These are phyloP conservation scores for Monosporascus sp. DNA, from an alignment of 2,329 filamentous ascomycete genomes.

Conservation along the genomic window DNA sequence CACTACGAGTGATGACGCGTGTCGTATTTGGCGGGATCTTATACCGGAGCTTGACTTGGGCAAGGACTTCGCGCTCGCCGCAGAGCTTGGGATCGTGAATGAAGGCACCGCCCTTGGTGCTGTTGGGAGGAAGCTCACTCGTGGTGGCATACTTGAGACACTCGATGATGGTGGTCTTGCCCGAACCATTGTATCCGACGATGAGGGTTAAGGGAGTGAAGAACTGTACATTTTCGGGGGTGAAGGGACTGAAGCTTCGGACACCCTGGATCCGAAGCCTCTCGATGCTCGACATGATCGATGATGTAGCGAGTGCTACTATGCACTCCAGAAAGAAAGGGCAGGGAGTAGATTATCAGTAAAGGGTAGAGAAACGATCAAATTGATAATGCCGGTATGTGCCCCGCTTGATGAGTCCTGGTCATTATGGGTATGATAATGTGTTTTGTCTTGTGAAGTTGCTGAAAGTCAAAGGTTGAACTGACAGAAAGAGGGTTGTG, in stretches of 20 bases:
- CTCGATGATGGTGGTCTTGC: slow-evolving; percentile 98
- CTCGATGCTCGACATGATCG: slow-evolving; percentile 73
- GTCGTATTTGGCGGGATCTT: slow-evolving; percentile 69
- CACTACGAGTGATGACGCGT: slow-evolving; percentile 76
- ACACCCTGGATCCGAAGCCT: slow-evolving; percentile 79
- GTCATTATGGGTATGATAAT: too few species aligned
- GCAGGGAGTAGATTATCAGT: not conserved
- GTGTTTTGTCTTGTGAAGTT: too few species aligned
- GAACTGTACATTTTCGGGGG: slow-evolving; percentile 77
- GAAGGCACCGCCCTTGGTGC: slow-evolving; percentile 75
- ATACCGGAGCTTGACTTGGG: slow-evolving; percentile 88
- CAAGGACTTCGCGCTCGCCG: slow-evolving; percentile 82
- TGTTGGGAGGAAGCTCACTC: slow-evolving; percentile 88
- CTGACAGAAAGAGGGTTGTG: too few species aligned
- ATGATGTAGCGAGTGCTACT: slow-evolving; percentile 6
- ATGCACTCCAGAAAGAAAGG: too few species aligned
- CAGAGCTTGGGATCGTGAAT: slow-evolving; percentile 94
- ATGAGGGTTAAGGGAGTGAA: slow-evolving; percentile 90
- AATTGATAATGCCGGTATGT: too few species aligned
- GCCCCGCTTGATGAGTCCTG: too few species aligned
- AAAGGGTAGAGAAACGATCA: not conserved
- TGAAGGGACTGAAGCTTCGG: slow-evolving; percentile 77
- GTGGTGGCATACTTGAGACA: slow-evolving; percentile 97
- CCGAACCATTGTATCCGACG: slow-evolving; percentile 94
- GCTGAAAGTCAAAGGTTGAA: too few species aligned